These are phyloP conservation scores for Sclerotinia subarctica DNA, from an alignment of 2,329 filamentous ascomycete species.

Conservation along the genomic window DNA sequence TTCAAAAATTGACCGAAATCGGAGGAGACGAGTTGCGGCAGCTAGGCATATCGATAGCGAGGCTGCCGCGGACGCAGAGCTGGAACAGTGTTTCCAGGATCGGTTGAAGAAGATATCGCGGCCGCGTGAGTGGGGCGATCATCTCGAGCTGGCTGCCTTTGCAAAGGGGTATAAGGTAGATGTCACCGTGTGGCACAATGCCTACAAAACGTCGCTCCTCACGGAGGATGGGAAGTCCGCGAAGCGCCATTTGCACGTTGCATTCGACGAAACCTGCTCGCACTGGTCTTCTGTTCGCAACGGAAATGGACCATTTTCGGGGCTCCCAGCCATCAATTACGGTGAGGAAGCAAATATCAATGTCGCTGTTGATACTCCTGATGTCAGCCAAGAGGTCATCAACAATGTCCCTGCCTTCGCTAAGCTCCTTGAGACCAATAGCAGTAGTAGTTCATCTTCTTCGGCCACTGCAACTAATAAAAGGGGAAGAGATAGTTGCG, in stretches of 20 bases:
- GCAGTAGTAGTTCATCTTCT: not conserved
- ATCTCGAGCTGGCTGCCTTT: conserved; percentile 66
- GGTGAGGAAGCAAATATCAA: not conserved
- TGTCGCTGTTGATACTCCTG: not conserved
- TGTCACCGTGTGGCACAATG: conserved; percentile 51
- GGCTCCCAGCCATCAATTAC: not conserved
- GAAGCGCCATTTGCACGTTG: not conserved
- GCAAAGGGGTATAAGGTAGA: conserved; percentile 58
- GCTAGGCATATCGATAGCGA: conserved; percentile 37
- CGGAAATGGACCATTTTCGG: not conserved
- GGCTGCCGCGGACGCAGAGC: conserved; percentile 52
- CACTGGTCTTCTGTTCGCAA: conserved; percentile 59
- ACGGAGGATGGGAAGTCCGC: not conserved
- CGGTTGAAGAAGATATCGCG: conserved; percentile 59
- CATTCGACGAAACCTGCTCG: not conserved
- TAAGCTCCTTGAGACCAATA: not conserved
- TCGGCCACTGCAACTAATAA: not conserved
- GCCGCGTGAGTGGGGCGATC: conserved; percentile 61
- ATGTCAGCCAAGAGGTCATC: too few species aligned
- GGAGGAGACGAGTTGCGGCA: conserved; percentile 27
- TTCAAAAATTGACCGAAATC: conserved; percentile 48
- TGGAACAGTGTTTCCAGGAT: conserved; percentile 50
- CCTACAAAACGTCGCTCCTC: conserved; percentile 42
- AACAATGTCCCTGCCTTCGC: too few species aligned
- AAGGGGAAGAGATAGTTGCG: not conserved